Percentiles rank a stretch among this genome's conserved stretches.
Evolutionary conservation across 2,329 filamentous ascomycete genomes (phyloP).

Genomic region (Colletotrichum cereale): DNA sequence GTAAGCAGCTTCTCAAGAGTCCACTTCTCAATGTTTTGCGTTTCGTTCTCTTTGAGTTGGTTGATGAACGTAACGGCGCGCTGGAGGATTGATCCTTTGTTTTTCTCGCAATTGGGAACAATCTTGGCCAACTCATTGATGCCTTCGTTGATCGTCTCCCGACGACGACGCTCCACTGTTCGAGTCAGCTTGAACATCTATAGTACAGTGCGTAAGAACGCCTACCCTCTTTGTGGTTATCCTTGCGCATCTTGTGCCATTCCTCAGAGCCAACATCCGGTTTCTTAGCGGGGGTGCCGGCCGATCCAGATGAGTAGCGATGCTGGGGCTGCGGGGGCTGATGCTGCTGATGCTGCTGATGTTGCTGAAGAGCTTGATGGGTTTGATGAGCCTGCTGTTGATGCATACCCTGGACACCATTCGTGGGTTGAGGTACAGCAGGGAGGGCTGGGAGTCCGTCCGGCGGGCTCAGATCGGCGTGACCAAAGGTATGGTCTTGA

Average conservation of each 20-base stretch:
- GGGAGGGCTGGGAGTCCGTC: conserved; percentile 44
- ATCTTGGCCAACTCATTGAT: conserved; percentile 99
- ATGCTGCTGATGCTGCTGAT: conserved; percentile 43
- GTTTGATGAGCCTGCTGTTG: conserved; percentile 41
- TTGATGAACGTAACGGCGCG: conserved; percentile 95
- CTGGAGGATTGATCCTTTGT: conserved; percentile 96
- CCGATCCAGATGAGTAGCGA: conserved; percentile 51
- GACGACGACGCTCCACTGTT: conserved; percentile 91
- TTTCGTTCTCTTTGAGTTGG: conserved; percentile 93
- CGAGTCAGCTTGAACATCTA: conserved; percentile 43
- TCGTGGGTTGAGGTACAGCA: conserved; percentile 39
- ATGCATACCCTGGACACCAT: conserved; percentile 34
- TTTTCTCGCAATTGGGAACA: conserved; percentile 97
- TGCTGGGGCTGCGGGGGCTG: conserved; percentile 45
- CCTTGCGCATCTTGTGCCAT: conserved; percentile 97
- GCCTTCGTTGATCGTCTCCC: conserved; percentile 98
- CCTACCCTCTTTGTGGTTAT: conserved; percentile 98
- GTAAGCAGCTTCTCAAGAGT: conserved; percentile 90
- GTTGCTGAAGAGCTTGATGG: conserved; percentile 43
- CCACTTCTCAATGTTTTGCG: conserved; percentile 95
- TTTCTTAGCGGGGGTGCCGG: conserved; percentile 68
- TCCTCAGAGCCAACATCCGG: conserved; percentile 95
- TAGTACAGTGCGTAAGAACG: conserved; percentile 19
- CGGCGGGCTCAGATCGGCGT: conserved; percentile 51
- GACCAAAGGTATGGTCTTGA: conserved; percentile 52